Base-by-base conservation (phyloP, 1,139 yeast species). In the Eremothecium gossypii region DNA sequence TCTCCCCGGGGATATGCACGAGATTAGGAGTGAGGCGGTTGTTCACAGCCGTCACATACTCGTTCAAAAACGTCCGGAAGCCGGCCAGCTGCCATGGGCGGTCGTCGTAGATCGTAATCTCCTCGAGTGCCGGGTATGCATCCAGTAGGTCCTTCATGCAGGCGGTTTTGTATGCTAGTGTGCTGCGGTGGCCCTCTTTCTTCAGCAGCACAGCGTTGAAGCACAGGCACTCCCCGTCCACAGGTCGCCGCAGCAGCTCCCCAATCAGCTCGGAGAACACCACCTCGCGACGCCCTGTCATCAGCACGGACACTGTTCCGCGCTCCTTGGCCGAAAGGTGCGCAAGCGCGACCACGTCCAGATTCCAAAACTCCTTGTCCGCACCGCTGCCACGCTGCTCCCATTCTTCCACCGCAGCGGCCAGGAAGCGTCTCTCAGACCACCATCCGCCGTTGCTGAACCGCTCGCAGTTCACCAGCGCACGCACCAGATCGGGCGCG, bases 381-480 rank as follows among this genome's bases (percentile, higher is more conserved):
- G 46, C 38, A 11, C 33, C 29, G 1, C 33, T 35, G 4, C 33
- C 43, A 5, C 14, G 9, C 7, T 36, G 28, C 27, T 12, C 20
- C 60, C 64, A 63, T 7, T 68, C 68, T 26, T 56, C 51, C 10
- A 67, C 67, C 7, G 64, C 53, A 31, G 63, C 57, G 31, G 53
- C 54, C 42, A 69, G 49, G 34, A 64, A 60, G 17, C 56, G 44
- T 2, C 67, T 60, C 32, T 67, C 64, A 10, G 62, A 58, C 74
- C 74, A 71, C 77, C 77, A 73, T 1, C 74, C 72, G 6, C 70
- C 71, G 30, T 55, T 58, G 31, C 58, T 52, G 29, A 68, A 43
- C 32, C 52, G 52, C 7, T 53, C 51, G 11, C 60, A 46, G 36
- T 55, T 53, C 5, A 55, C 52, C 2, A 68, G 41, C 27, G 57